Evolutionary conservation across 2,329 filamentous ascomycete species (phyloP).

Genomic region (Claviceps sp.): DNA sequence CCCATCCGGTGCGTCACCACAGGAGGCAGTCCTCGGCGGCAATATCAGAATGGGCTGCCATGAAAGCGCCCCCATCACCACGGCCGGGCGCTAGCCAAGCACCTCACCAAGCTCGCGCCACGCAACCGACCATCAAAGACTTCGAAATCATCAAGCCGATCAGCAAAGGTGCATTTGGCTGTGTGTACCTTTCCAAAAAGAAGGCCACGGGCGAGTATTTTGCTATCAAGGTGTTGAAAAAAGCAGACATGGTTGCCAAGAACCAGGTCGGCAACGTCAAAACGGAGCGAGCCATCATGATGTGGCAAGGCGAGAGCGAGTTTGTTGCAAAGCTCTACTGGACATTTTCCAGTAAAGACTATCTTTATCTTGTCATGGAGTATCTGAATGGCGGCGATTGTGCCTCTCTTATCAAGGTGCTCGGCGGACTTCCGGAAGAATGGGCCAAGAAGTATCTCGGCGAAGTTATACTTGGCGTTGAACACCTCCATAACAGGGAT

Average conservation of each 20-base stretch:
- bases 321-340: slow-evolving; percentile 98
- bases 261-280: slow-evolving; percentile 99
- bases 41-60: slow-evolving; percentile 49
- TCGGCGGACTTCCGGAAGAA: slow-evolving; percentile 85
- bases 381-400: slow-evolving; percentile 97
- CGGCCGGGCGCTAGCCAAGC: slow-evolving; percentile 61
- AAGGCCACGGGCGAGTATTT: slow-evolving; percentile 98
- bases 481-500: slow-evolving; percentile 84
- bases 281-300: slow-evolving; percentile 97
- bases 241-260: slow-evolving; percentile 99
- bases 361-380: slow-evolving; percentile 97
- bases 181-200: slow-evolving; percentile 96
- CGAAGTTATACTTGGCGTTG: slow-evolving; percentile 91
- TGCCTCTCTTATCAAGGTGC: slow-evolving; percentile 86
- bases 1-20: slow-evolving; percentile 52
- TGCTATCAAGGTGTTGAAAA: slow-evolving; percentile 96
- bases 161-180: slow-evolving; percentile 96
- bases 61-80: slow-evolving; percentile 67
- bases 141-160: slow-evolving; percentile 99
- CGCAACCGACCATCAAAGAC: slow-evolving; percentile 94
- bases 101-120: slow-evolving; percentile 73
- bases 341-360: slow-evolving; percentile 99
- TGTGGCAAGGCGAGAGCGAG: slow-evolving; percentile 99
- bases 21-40: slow-evolving; percentile 84
- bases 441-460: slow-evolving; percentile 98